phyloP scores from a whole-genome alignment of 2,329 filamentous ascomycete species.

The Fusarium kyushuense region DNA sequence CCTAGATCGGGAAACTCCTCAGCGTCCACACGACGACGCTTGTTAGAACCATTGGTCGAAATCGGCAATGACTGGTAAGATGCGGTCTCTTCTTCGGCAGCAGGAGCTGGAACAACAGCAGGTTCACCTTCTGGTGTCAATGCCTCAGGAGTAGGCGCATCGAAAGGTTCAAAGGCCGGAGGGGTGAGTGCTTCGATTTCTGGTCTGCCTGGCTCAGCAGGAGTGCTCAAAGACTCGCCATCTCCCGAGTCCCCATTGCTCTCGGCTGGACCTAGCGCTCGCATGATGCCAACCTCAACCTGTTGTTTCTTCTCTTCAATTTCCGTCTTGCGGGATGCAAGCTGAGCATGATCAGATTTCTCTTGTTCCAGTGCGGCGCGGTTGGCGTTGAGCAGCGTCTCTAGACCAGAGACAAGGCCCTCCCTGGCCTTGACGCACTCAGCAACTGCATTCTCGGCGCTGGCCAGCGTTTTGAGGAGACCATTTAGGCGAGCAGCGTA shows the following conservation, averaged over 20 bases:
- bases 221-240: constrained; percentile 59
- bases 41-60: constrained; percentile 66
- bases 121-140: constrained; percentile 34
- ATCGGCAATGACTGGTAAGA: constrained; percentile 64
- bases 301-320: constrained; percentile 87
- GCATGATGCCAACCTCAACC: constrained; percentile 92
- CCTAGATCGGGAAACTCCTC: constrained; percentile 67
- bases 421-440: constrained; percentile 89
- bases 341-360: constrained; percentile 71
- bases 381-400: constrained; percentile 83
- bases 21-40: constrained; percentile 65
- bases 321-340: constrained; percentile 74
- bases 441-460: constrained; percentile 87
- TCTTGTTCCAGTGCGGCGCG: constrained; percentile 77
- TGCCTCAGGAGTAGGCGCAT: constrained; percentile 36
- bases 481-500: constrained; percentile 90
- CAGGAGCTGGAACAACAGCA: constrained; percentile 38
- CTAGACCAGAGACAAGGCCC: constrained; percentile 81
- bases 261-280: constrained; percentile 76
- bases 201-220: constrained; percentile 76
- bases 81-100: constrained; percentile 57
- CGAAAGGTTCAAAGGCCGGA: constrained; percentile 57
- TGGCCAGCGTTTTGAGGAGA: constrained; percentile 88
- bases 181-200: constrained; percentile 89
- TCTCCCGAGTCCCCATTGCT: constrained; percentile 62